Evolutionary conservation across 2,329 filamentous ascomycete species (phyloP), one percentile per base, ranked within the genome.

Genomic region (Cordyceps fumosorosea): DNA sequence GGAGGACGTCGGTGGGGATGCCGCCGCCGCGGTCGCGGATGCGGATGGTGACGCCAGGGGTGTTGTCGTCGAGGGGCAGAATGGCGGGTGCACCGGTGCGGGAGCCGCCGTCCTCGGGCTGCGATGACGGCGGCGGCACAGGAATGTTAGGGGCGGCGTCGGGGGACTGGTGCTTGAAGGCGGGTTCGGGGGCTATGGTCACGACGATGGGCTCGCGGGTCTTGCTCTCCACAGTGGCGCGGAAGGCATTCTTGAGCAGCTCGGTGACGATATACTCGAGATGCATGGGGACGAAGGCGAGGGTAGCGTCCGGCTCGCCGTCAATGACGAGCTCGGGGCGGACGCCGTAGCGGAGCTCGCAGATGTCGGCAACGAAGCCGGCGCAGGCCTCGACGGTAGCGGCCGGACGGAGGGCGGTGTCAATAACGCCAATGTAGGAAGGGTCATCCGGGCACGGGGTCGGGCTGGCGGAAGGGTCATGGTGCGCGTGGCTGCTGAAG

Each of bases 261-360:
- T 99, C 95, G 0, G 93, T 99, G 66, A 97, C 85, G 66, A 99
- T 97, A 74, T 99, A 99, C 75, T 98, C 93, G 26, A 99, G 83
- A 74, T 99, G 95, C 73, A 96, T 95, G 16, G 95, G 95, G 10
- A 99, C 88, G 70, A 96, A 95, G 22, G 93, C 92, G 71, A 99
- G 96, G 0, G 87, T 88, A n/a, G 93, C 91, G 57, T 89, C 87
- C 0, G 89, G 87, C 72, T 96, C 89, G 66, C 95, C 95, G 67
- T 93, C 89, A 69, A 99, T 89, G 53, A 88, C 78, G 69, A 96
- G 82, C 2, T 82, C 83, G 0, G 95, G 95, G 0, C 95, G 85
- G 1, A 96, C 86, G 57, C 95, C 95, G 71, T 99, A 99, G 65
- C 95, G 93, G 42, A 97, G 83, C 78, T 98, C 95, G 77, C 93